Base-by-base conservation (phyloP, 768 basidiomycete genomes). In the Tricholomella constricta region DNA sequence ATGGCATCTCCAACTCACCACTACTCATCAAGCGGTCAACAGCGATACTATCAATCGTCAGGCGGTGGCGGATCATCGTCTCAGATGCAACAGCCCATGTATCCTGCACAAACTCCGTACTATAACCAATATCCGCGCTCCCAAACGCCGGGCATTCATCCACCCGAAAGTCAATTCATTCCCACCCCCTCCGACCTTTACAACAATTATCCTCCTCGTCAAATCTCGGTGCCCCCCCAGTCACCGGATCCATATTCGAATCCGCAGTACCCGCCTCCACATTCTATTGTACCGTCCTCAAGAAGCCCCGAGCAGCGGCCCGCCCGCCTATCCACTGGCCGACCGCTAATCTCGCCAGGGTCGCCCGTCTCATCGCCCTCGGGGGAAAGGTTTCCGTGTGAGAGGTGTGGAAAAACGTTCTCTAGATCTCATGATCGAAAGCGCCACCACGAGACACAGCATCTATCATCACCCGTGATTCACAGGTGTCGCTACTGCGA, bases 381-480 rank as follows among this genome's bases (percentile, higher is more conserved):
- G 42, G 79, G 78, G 44, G 88, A 89, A 63, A 82, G 87, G 34
- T 88, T 79, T 72, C 75, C 78, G 51, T 91, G 89, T 71, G 82
- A 86, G 52, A 79, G 81, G 58, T 91, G 89, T 67, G 84, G 84
- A 47, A 86, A 87, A 69, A 86, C 88, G 22, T 91, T 91, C 67
- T 89, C 88, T 29, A 82, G 89, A 56, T 78, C 85, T 52, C 88
- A 91, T 69, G 89, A 92, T 70, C 81, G 87, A 58, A 89, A 91
- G 71, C 81, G 89, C 56, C 89, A 92, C 70, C 81, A 82, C 59
- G 88, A 90, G 69, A 88, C 85, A 14, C 85, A 89, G 61, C 89
- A 91, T 62, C 76, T 83, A 38, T 65, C 83, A 31, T 75, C 78
- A 12, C 85, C 87, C 19, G 76, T 83, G 52, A 72, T 82, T 59